phyloP scores from a whole-genome alignment of 306 rosid species.

The Carpinus fangiana region DNA sequence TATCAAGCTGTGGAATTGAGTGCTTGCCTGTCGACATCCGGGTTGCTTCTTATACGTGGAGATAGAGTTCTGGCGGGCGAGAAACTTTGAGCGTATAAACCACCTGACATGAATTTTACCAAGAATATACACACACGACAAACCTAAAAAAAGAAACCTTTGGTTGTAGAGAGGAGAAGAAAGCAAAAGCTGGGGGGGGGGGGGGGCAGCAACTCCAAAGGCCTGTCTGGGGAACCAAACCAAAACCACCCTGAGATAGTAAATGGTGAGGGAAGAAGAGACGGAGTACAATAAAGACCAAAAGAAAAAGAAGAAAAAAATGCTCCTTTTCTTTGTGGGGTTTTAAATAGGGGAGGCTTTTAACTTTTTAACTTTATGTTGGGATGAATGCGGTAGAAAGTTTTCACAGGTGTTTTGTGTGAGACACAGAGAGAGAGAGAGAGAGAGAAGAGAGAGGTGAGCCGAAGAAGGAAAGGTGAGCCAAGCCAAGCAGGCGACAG shows the following conservation, averaged over 20 bases:
- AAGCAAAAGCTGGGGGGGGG: not conserved
- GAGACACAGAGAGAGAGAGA: not conserved
- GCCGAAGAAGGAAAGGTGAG: no score
- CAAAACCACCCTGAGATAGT: not conserved
- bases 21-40: constrained; percentile 48
- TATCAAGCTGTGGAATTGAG: not conserved
- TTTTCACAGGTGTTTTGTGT: not conserved
- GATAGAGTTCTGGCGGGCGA: constrained; percentile 52
- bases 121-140: constrained; percentile 13
- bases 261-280: not conserved
- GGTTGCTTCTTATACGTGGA: constrained; percentile 46
- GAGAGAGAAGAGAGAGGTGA: not conserved
- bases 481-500: not conserved
- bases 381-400: not conserved
- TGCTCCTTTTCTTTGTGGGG: not conserved
- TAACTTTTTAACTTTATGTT: not conserved
- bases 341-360: not conserved
- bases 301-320: no score
- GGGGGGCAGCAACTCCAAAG: not conserved
- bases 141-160: constrained; percentile 12
- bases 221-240: not conserved
- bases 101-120: constrained; percentile 41
- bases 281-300: not conserved
- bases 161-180: constrained; percentile 13
- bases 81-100: constrained; percentile 44